phyloP scores from a whole-genome alignment of 2,329 filamentous ascomycete genomes.

The Neocucurbitaria cava region DNA sequence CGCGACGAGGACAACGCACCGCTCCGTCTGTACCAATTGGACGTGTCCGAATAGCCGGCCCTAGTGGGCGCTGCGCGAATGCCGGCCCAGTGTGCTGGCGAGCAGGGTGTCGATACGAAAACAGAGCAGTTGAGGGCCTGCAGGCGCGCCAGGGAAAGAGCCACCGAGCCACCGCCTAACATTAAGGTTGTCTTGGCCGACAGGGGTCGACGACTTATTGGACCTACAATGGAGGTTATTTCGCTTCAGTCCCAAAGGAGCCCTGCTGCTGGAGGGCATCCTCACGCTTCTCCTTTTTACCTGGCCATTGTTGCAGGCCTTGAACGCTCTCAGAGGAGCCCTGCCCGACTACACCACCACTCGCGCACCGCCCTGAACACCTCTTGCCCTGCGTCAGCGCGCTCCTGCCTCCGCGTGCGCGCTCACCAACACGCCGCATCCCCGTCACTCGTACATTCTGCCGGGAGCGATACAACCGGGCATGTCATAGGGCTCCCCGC shows the following conservation, averaged over 20 bases:
- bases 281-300: slow-evolving; percentile 25
- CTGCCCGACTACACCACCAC: slow-evolving; percentile 14
- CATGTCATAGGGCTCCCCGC: slow-evolving; percentile 25
- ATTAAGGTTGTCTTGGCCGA: slow-evolving; percentile 17
- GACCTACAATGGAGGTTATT: slow-evolving; percentile 22
- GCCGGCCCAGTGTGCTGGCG: slow-evolving; percentile 17
- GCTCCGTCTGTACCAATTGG: slow-evolving; percentile 20
- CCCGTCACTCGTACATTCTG: slow-evolving; percentile 11
- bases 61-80: slow-evolving; percentile 10
- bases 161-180: slow-evolving; percentile 3
- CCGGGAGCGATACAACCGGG: slow-evolving; percentile 29
- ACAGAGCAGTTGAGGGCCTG: background rate
- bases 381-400: slow-evolving; percentile 13
- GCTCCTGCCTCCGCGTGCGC: slow-evolving; percentile 17
- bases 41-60: background rate
- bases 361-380: slow-evolving; percentile 12
- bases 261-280: slow-evolving; percentile 16
- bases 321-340: slow-evolving; percentile 8
- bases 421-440: slow-evolving; percentile 12
- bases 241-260: slow-evolving; percentile 25
- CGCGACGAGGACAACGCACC: slow-evolving; percentile 36
- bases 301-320: slow-evolving; percentile 13
- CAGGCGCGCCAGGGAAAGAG: background rate
- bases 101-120: slow-evolving; percentile 18
- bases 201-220: slow-evolving; percentile 11